These are phyloP conservation scores for Xylariales sp. DNA, from an alignment of 2,329 filamentous ascomycete genomes.

Conservation along the genomic window DNA sequence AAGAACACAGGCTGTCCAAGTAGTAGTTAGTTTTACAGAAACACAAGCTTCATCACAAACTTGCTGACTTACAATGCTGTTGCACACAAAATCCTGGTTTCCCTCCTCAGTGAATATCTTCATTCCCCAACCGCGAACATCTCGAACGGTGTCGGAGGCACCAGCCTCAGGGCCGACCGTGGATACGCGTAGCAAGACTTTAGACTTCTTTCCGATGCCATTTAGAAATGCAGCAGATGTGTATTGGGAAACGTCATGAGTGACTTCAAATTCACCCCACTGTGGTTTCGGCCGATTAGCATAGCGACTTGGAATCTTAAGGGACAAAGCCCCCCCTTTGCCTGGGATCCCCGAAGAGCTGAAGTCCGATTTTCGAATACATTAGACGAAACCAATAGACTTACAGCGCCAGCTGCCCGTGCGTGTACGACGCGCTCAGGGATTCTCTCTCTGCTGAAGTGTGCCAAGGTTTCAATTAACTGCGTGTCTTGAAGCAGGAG, in stretches of 20 bases:
- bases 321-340: no score
- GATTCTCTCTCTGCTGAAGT: slow-evolving; percentile 22
- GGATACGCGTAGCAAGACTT: slow-evolving; percentile 58
- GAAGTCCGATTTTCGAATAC: no score
- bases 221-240: slow-evolving; percentile 36
- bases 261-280: slow-evolving; percentile 41
- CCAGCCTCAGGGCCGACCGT: slow-evolving; percentile 69
- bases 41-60: no score
- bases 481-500: slow-evolving; percentile 45
- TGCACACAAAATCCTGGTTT: slow-evolving; percentile 70
- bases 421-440: slow-evolving; percentile 29
- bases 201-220: slow-evolving; percentile 55
- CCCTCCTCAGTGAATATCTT: slow-evolving; percentile 72
- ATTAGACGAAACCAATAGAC: no score
- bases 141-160: slow-evolving; percentile 65
- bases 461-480: slow-evolving; percentile 34
- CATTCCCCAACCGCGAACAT: slow-evolving; percentile 67
- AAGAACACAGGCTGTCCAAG: slow-evolving; percentile 79
- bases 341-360: no score
- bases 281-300: no score
- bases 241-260: slow-evolving; percentile 46
- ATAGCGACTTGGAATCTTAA: no score
- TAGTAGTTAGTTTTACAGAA: no score
- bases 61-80: no score
- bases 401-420: slow-evolving; percentile 31